Evolutionary conservation across 169 alveolate species (phyloP), one percentile per base, ranked within the genome.

Genomic region (Toxoplasma gondii): DNA sequence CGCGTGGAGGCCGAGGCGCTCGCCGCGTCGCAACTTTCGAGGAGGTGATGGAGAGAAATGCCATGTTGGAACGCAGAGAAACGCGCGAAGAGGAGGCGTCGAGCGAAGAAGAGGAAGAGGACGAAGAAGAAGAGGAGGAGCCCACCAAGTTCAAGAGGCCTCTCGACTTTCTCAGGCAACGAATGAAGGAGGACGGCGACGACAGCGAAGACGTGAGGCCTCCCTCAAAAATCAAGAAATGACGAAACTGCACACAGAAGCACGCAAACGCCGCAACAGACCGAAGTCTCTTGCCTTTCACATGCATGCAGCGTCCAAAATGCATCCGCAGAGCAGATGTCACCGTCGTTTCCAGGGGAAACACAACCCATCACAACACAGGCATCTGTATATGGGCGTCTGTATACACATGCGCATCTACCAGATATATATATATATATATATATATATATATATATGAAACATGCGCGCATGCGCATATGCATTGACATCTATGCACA

Each of bases 131-230:
- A 16, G n/a, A 16, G 27, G 12, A 16, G 24, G 84, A 16, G n/a
- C 9, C 22, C 24, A n/a, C 43, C 84, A 74, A 74, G 44, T 74
- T 74, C 84, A 74, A 74, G 84, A 17, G 84, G 9, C 84, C 84
- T 19, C 84, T 74, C 43, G 84, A 74, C 44, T 74, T 74, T 44
- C 84, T 74, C 84, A 31, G 84, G n/a, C 43, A 74, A n/a, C 84
- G n/a, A n/a, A 31, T 7, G 27, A 74, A 36, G 44, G 9, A 36
- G 27, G 44, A 17, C 39, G 84, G n/a, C 44, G 43, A 27, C 74
- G 74, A 27, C 74, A 64, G 74, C 74, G 74, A 64, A 16, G 74
- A 64, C n/a, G 74, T 64, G 22, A 16, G 74, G 7, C 4, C 34
- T n/a, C n/a, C n/a, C n/a, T n/a, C n/a, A n/a, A n/a, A n/a, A n/a